Evolutionary conservation across 176 grass and related monocot species (phyloP), one percentile per base, ranked within the genome.

Genomic region (Hsuehochloa calcarea): DNA sequence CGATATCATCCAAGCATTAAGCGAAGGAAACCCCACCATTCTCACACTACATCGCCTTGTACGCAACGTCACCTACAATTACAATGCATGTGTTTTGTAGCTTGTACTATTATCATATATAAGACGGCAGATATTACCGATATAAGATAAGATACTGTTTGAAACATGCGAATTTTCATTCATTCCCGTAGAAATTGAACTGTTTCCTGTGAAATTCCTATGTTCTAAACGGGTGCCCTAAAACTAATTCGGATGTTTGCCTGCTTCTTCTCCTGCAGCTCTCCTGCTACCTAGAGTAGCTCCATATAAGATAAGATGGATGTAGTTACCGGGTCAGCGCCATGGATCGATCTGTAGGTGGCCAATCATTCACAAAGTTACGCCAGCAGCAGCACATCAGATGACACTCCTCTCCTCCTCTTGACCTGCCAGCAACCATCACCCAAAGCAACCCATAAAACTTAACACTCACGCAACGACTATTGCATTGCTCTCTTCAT

Each of bases 1-100:
- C 35, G 64, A 86, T 90, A 71, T 47, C 73, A 86, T 86, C 79
- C 79, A 83, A 78, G 59, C 72, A n/a, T n/a, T n/a, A 58, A 68
- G 26, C 6, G 72, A 29, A 31, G 50, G 8, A 22, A 4, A 40
- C 45, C 23, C 13, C 78, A 67, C 60, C 70, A 50, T 81, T 31
- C 27, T 41, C 70, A 81, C 27, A 58, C 47, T 16, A 43, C 34
- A 70, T 47, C 65, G 72, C 55, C 41, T 72, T 87, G 47, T 78
- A 87, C 44, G 50, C 80, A 35, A 74, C 79, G 80, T 54, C 89
- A 80, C 89, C 80, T 52, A 37, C 88, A 39, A 76, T 77, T 13
- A 4, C 45, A 13, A 12, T 46, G 45, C 45, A 46, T 64, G 62
- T 16, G 45, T 6, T 58, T 50, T 47, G 19, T 23, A 19, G 5